Conservation (phyloP, 768 basidiomycete species). For the Roridomyces roridus region DNA sequence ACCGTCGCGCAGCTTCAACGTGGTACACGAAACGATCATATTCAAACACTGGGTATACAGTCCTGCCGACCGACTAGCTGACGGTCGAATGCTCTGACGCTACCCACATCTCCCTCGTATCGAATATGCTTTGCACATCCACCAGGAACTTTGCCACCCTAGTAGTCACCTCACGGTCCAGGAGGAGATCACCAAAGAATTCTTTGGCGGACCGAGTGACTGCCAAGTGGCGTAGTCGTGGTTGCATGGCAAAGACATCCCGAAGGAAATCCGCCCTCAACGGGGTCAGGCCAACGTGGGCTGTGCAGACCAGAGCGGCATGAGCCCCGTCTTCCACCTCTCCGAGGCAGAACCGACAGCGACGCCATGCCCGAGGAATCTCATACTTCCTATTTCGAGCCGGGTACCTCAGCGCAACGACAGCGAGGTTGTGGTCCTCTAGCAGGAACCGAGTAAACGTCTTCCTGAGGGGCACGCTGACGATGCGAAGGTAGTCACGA, state of each 20-base stretch:
- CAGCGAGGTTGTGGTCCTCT: too few relatives aligned
- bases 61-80: too few relatives aligned
- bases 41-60: too few relatives aligned
- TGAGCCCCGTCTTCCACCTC: not conserved
- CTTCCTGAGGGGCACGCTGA: too few relatives aligned
- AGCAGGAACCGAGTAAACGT: too few relatives aligned
- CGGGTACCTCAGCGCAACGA: too few relatives aligned
- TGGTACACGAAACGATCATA: too few relatives aligned
- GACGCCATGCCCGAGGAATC: constrained; percentile 7
- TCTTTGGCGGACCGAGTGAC: too few relatives aligned
- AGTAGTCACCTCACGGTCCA: not conserved
- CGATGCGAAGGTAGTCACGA: too few relatives aligned
- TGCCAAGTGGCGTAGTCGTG: not conserved
- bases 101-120: not conserved
- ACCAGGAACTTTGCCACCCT: not conserved
- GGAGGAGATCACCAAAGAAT: not conserved
- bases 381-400: constrained; percentile 3
- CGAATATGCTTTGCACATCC: not conserved
- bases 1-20: too few relatives aligned
- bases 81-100: constrained; percentile 1
- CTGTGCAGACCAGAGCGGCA: not conserved
- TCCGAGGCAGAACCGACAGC: not conserved
- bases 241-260: not conserved
- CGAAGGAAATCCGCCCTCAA: constrained; percentile 2
- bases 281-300: not conserved